A percentile compares a stretch with the other conserved stretches of the same genome.
Conservation (phyloP, 371 early-diverging fungal genomes). For the Umbelopsis sp. region DNA sequence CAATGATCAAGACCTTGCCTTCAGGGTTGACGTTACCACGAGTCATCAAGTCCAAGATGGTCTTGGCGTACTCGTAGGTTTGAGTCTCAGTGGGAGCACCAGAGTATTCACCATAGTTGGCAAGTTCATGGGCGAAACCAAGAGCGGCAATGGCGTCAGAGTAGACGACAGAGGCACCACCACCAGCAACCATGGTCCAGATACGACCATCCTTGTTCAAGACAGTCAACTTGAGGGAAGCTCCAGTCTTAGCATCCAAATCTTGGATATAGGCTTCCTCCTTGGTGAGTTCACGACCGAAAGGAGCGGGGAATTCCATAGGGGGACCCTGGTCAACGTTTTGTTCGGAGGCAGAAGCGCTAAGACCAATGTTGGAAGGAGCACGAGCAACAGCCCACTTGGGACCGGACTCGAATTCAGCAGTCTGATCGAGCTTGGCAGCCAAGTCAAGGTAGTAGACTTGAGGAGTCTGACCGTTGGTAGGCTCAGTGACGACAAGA, state of each 20-base stretch:
- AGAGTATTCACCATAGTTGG: conserved; percentile 99
- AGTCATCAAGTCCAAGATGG: conserved; percentile 97
- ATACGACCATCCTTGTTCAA: conserved; percentile 93
- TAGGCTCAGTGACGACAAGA: conserved; percentile 86
- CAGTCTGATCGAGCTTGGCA: conserved; percentile 98
- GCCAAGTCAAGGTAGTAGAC: conserved; percentile 95
- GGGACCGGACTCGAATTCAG: conserved; percentile 94
- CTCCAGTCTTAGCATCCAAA: conserved; percentile 97
- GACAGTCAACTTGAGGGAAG: conserved; percentile 95
- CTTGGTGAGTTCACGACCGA: conserved; percentile 93
- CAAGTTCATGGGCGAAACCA: conserved; percentile 92
- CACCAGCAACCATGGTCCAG: conserved; percentile 99
- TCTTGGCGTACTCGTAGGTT: conserved; percentile 98
- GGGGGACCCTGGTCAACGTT: conserved; percentile 80
- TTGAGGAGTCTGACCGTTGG: conserved; percentile 60
- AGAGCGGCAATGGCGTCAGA: conserved; percentile 96
- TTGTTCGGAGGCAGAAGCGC: conserved; percentile 39
- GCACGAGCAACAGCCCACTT: conserved; percentile 86
- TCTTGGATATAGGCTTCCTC: conserved; percentile 98
- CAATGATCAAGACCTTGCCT: conserved; percentile 95
- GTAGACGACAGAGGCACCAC: conserved; percentile 97
- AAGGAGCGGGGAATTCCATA: conserved; percentile 98
- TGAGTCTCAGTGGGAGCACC: conserved; percentile 98
- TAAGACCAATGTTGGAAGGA: conserved; percentile 61
- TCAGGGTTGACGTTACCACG: conserved; percentile 81